Base-by-base conservation (phyloP, 768 basidiomycete species). In the Nidularia sp. region DNA sequence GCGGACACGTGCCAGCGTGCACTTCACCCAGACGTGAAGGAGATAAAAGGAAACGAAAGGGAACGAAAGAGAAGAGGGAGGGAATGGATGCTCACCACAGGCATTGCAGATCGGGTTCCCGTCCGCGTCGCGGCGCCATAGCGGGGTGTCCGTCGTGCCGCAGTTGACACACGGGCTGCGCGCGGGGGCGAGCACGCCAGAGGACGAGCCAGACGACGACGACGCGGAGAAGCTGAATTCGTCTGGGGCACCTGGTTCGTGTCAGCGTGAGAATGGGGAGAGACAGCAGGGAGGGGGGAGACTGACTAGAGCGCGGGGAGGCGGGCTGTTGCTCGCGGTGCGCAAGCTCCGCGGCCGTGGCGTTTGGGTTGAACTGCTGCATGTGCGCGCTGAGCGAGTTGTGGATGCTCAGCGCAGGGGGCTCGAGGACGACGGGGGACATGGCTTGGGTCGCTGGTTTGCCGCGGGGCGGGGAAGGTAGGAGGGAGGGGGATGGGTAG, bases 101-200 rank as follows among this genome's bases (percentile, higher is more conserved):
- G 89, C 88, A 68, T 93, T 93, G 75, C 92, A 94, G 63, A 93
- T 81, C 47, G 85, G 80, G 67, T 87, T 90, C 53, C 91, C 92
- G 60, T 88, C 83, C 43, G 78, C 73, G 65, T 90, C 90, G 59
- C 90, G 80, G 60, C 90, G 75, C 92, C 92, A 93, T 29, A 93
- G 80, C 34, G 91, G 90, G 51, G 90, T 91, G 56, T 83, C 79
- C 4, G 77, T 72, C n/a, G 87, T 86, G 13, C 83, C 84, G 69
- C 92, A 90, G 67, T 88, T 89, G 36, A 82, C 75, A 65, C 88
- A 90, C 33, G 78, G 75, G 33, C 77, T 70, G 45, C 75, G 73
- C 46, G 72, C 60, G 54, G 78, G 65, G 6, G 63, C 48, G 47
- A 64, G 55, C n/a, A 66, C 63, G 45, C 49, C 60, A 5, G 62